Percentiles rank a stretch among this genome's conserved stretches.
These are phyloP conservation scores for Boletellus emodensis DNA, from an alignment of 768 basidiomycete genomes.

Conservation along the genomic window DNA sequence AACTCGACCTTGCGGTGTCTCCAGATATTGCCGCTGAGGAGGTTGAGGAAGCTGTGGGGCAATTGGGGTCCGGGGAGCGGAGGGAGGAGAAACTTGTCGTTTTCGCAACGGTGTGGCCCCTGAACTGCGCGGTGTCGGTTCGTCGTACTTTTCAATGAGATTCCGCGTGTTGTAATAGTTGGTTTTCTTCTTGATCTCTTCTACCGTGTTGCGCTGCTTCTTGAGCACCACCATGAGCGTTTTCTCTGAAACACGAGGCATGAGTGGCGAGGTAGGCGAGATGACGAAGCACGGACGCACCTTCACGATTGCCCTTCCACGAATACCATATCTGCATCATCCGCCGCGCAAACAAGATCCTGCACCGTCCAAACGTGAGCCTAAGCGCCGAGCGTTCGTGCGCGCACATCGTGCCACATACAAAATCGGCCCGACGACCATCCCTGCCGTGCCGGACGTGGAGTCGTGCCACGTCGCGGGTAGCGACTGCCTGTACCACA, in stretches of 20 bases:
- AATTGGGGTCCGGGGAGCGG: constrained; percentile 31
- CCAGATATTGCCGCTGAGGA: constrained; percentile 11
- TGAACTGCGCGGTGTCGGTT: constrained; percentile 35
- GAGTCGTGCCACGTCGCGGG: constrained; percentile 34
- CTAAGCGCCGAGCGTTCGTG: not conserved
- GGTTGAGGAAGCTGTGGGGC: constrained; percentile 24
- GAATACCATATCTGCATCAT: constrained; percentile 84
- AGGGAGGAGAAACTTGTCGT: constrained; percentile 32
- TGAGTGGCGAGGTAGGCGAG: not conserved
- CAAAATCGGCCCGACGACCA: constrained; percentile 74
- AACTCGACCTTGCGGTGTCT: constrained; percentile 22
- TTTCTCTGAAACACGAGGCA: constrained; percentile 53
- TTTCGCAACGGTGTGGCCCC: constrained; percentile 40
- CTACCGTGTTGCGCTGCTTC: constrained; percentile 79
- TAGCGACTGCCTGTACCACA: constrained; percentile 67
- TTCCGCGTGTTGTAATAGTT: constrained; percentile 92
- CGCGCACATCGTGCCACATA: constrained; percentile 38
- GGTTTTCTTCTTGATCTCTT: constrained; percentile 97
- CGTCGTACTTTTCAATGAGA: constrained; percentile 88
- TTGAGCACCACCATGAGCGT: constrained; percentile 69
- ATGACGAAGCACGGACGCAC: constrained; percentile 34
- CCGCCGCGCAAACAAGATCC: constrained; percentile 72
- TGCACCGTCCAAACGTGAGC: constrained; percentile 21
- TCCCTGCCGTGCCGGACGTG: constrained; percentile 41
- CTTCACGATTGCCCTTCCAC: constrained; percentile 75